Evolutionary conservation across 2,329 filamentous ascomycete genomes (phyloP).

Genomic region (Fusarium torreyae): DNA sequence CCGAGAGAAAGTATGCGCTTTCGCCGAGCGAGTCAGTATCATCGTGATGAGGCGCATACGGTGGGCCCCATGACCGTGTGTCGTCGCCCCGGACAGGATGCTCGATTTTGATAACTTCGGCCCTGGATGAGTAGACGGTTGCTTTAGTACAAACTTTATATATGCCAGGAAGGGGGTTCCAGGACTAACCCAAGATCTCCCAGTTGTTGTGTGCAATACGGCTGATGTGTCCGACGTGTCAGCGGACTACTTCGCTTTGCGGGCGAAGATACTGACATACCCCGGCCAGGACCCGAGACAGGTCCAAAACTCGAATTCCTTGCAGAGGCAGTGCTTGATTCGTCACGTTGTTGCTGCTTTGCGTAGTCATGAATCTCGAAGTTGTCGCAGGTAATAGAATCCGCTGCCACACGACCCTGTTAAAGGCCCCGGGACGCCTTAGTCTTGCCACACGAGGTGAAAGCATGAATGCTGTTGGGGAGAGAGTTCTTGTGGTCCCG

Average conservation of each 20-base stretch:
- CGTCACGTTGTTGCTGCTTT: no score
- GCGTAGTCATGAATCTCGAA: no score
- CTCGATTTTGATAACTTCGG: conserved; percentile 96
- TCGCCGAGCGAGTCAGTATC: conserved; percentile 77
- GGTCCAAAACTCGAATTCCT: conserved; percentile 1
- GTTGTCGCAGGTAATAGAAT: no score
- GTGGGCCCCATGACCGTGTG: conserved; percentile 94
- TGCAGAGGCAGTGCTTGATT: not conserved
- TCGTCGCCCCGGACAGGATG: conserved; percentile 92
- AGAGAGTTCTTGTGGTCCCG: no score
- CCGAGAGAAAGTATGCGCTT: conserved; percentile 91
- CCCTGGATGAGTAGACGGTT: conserved; percentile 64
- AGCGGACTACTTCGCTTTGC: not conserved
- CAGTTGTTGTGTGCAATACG: conserved; percentile 96
- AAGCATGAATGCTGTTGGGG: no score
- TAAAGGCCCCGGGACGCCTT: no score
- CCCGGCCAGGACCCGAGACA: conserved; percentile 80
- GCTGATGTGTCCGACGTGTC: conserved; percentile 64
- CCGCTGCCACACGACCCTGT: no score
- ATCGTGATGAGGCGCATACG: conserved; percentile 83
- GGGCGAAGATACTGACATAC: conserved; percentile 66
- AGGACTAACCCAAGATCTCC: conserved; percentile 87
- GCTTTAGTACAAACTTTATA: no score
- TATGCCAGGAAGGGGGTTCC: not conserved
- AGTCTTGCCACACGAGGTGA: no score